A percentile compares a stretch with the other conserved stretches of the same genome.
Evolutionary conservation across 2,329 filamentous ascomycete genomes (phyloP).

Genomic region (Verticillium albo-atrum): DNA sequence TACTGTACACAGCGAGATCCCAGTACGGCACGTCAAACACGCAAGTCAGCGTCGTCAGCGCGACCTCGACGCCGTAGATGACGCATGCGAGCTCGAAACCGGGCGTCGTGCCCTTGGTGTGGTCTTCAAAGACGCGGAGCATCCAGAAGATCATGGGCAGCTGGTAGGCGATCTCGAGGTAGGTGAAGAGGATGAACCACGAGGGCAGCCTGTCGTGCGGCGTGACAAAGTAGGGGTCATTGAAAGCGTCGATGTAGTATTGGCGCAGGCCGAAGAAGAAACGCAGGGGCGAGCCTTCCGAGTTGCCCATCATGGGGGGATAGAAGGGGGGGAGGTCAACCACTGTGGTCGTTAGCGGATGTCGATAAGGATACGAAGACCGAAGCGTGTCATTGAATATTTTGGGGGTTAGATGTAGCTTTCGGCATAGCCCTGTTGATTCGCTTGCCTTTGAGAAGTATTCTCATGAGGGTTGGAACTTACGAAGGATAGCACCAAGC

Average conservation of each 20-base stretch:
- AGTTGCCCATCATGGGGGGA: constrained; percentile 38
- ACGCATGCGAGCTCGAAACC: constrained; percentile 45
- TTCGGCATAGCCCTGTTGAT: too few species aligned
- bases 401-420: too few species aligned
- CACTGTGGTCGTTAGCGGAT: constrained; percentile 26
- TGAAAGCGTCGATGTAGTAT: constrained; percentile 42
- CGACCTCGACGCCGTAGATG: constrained; percentile 46
- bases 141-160: constrained; percentile 47
- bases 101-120: constrained; percentile 22
- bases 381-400: too few species aligned
- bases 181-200: constrained; percentile 49
- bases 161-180: constrained; percentile 45
- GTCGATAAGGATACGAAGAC: not conserved
- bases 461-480: constrained; percentile 1
- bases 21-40: constrained; percentile 45
- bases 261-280: constrained; percentile 38
- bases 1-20: constrained; percentile 39
- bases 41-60: constrained; percentile 47
- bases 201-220: constrained; percentile 27
- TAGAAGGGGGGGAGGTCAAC: constrained; percentile 52
- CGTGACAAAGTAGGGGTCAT: constrained; percentile 48
- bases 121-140: constrained; percentile 29
- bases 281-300: constrained; percentile 39
- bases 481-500: constrained; percentile 15
- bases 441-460: not conserved